A percentile compares a stretch with the other conserved stretches of the same genome.
Evolutionary conservation across 495 filamentous ascomycete genomes (phyloP).

Genomic region (Amniculicola lignicola): DNA sequence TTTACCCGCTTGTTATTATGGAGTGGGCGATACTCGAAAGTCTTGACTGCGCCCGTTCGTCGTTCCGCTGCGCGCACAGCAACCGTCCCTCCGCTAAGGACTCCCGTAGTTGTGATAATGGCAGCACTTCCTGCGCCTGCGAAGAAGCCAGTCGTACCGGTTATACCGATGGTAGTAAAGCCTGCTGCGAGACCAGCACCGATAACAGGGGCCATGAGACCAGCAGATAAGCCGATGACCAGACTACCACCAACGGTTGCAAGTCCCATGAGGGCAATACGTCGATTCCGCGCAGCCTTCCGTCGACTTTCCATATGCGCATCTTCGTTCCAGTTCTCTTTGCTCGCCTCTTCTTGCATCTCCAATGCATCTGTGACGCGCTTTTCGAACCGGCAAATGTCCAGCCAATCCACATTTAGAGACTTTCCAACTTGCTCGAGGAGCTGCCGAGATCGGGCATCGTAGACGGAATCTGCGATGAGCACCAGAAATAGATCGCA

Average conservation of each 20-base stretch:
- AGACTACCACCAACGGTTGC: slow-evolving; percentile 94
- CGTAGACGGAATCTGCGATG: slow-evolving; percentile 92
- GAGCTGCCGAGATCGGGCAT: slow-evolving; percentile 79
- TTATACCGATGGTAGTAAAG: slow-evolving; percentile 90
- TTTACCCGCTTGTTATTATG: slow-evolving; percentile 98
- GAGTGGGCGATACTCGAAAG: slow-evolving; percentile 93
- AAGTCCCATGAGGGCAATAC: slow-evolving; percentile 92
- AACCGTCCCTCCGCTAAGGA: slow-evolving; percentile 81
- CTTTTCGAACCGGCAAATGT: slow-evolving; percentile 96
- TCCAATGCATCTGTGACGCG: slow-evolving; percentile 94
- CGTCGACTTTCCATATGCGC: slow-evolving; percentile 87
- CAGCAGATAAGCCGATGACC: slow-evolving; percentile 93
- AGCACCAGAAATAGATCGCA: slow-evolving; percentile 95
- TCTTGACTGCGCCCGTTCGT: slow-evolving; percentile 84
- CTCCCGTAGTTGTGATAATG: slow-evolving; percentile 84
- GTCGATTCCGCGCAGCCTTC: slow-evolving; percentile 73
- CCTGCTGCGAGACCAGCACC: slow-evolving; percentile 92
- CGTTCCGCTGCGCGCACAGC: slow-evolving; percentile 80
- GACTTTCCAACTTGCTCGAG: slow-evolving; percentile 78
- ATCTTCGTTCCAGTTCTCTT: slow-evolving; percentile 96
- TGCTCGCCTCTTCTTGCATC: slow-evolving; percentile 89
- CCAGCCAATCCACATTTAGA: slow-evolving; percentile 81
- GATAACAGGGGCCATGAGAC: slow-evolving; percentile 88
- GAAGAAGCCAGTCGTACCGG: slow-evolving; percentile 83
- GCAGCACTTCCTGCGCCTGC: slow-evolving; percentile 91